Evolutionary conservation across 495 filamentous ascomycete species (phyloP).

Genomic region (Aspergillus sclerotioniger): DNA sequence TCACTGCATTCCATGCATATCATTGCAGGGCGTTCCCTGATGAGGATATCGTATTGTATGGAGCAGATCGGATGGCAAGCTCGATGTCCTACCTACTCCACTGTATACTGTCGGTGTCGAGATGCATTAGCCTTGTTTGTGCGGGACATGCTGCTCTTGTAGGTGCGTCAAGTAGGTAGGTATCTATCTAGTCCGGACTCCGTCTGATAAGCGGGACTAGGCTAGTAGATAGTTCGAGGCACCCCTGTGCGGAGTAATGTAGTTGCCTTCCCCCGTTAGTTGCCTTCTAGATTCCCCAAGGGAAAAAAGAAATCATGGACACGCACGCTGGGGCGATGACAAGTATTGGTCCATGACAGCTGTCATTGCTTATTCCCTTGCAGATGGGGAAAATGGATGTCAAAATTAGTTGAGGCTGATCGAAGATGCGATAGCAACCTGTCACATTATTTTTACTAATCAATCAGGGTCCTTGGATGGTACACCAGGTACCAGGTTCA

Average conservation of each 20-base stretch:
- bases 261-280: not conserved
- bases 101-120: not conserved
- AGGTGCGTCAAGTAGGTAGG: too few species aligned
- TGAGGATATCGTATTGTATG: not conserved
- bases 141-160: not conserved
- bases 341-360: slow-evolving; percentile 12
- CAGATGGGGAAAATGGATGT: not conserved
- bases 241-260: not conserved
- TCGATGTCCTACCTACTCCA: not conserved
- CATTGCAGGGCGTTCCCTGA: not conserved
- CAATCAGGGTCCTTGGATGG: not conserved
- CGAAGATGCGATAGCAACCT: not conserved
- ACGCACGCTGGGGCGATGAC: not conserved
- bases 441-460: slow-evolving; percentile 1
- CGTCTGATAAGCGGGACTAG: not conserved
- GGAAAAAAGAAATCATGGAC: not conserved
- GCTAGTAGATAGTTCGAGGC: not conserved
- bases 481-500: too few species aligned
- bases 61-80: not conserved
- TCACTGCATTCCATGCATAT: slow-evolving; percentile 1
- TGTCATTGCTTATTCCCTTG: slow-evolving; percentile 11
- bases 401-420: not conserved
- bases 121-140: not conserved
- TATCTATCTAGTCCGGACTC: not conserved
- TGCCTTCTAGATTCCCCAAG: not conserved